A percentile compares a stretch with the other conserved stretches of the same genome.
Evolutionary conservation across 306 rosid genomes (phyloP).

Genomic region (Gastrolobium bilobum): DNA sequence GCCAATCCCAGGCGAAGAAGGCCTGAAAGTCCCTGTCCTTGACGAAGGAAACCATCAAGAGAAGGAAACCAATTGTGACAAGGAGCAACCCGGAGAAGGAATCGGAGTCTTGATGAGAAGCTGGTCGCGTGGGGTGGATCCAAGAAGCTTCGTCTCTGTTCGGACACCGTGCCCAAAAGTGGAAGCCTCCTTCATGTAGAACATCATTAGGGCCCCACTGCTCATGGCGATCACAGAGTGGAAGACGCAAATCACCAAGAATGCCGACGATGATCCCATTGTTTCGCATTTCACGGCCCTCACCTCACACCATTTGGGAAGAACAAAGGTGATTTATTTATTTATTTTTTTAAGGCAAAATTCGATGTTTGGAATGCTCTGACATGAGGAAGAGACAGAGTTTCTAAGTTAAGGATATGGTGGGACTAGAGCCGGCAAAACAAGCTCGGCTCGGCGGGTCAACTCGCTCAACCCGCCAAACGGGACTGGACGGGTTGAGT

Average conservation of each 20-base stretch:
- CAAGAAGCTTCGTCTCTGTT: slow-evolving; percentile 75
- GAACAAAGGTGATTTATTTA: too few species aligned
- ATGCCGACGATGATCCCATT: slow-evolving; percentile 66
- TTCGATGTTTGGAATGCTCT: too few species aligned
- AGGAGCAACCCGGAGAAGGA: slow-evolving; percentile 91
- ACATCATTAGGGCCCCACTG: slow-evolving; percentile 88
- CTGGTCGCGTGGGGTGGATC: slow-evolving; percentile 94
- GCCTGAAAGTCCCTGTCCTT: slow-evolving; percentile 79
- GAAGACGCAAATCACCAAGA: slow-evolving; percentile 79
- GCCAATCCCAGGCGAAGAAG: slow-evolving; percentile 96
- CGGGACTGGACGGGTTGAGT: too few species aligned
- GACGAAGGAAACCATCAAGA: slow-evolving; percentile 90
- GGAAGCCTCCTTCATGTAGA: slow-evolving; percentile 89
- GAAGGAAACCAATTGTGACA: slow-evolving; percentile 80
- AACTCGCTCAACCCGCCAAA: too few species aligned
- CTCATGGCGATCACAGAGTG: slow-evolving; percentile 76
- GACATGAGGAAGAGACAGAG: too few species aligned
- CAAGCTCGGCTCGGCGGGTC: too few species aligned
- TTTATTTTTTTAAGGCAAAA: too few species aligned
- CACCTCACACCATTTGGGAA: too few species aligned
- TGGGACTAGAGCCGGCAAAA: too few species aligned
- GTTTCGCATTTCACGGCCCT: background rate
- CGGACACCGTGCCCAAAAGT: slow-evolving; percentile 79
- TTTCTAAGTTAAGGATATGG: too few species aligned
- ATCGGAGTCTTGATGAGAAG: slow-evolving; percentile 91